Conservation (phyloP, 108 stramenopile species). For the Skeletonema grethae region DNA sequence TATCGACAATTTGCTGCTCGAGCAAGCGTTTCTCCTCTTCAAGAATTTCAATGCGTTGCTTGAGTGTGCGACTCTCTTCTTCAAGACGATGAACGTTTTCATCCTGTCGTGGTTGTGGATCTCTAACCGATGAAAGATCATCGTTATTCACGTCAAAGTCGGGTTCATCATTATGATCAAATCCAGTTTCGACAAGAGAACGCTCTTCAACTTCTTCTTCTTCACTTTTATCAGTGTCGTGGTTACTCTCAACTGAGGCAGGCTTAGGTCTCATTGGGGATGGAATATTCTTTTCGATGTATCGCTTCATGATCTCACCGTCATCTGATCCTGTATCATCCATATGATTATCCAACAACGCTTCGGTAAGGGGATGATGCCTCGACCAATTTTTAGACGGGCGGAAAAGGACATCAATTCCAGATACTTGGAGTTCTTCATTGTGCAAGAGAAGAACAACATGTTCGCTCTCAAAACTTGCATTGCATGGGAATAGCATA, state of each 20-base stretch:
- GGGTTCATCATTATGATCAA: not conserved
- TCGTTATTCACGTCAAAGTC: conserved; percentile 1
- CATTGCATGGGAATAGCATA: not conserved
- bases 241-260: not conserved
- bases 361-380: not conserved
- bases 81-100: not conserved
- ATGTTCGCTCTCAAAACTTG: not conserved
- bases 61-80: not conserved
- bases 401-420: not conserved
- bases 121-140: not conserved
- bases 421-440: not conserved
- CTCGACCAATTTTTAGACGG: not conserved
- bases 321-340: not conserved
- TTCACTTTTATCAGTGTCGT: not conserved
- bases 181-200: not conserved
- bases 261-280: not conserved
- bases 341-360: not conserved
- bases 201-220: not conserved
- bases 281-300: not conserved
- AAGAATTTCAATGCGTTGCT: not conserved
- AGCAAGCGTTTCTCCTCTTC: conserved; percentile 3
- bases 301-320: conserved; percentile 4
- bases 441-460: not conserved
- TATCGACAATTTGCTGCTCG: not conserved
- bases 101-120: not conserved